Conservation (phyloP, 169 alveolate species). For the Plasmodium cynomolgi region DNA sequence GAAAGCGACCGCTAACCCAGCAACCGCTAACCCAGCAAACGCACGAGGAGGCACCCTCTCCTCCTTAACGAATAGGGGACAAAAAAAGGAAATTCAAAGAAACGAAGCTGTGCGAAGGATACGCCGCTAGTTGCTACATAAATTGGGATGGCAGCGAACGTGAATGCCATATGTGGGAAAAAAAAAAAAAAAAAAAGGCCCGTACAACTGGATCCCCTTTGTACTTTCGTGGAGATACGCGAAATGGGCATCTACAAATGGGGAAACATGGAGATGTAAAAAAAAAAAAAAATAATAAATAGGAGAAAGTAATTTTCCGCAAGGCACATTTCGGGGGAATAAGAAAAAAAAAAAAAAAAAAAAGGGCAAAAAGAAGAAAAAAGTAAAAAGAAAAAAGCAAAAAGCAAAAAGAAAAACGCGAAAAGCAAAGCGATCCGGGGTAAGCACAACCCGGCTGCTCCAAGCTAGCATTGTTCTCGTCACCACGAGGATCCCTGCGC, state of each 20-base stretch:
- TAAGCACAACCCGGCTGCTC: neutral
- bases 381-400: neutral
- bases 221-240: neutral
- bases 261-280: neutral
- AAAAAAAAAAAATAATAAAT: no score
- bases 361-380: no score
- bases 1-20: neutral
- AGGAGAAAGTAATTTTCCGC: neutral
- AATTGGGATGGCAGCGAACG: neutral
- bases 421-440: neutral
- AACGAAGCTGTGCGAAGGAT: neutral
- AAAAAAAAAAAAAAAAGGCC: neutral
- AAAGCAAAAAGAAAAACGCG: neutral
- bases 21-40: neutral
- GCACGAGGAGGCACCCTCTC: neutral
- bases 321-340: neutral
- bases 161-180: neutral
- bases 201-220: neutral
- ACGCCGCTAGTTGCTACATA: neutral
- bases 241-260: neutral
- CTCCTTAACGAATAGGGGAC: neutral
- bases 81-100: neutral
- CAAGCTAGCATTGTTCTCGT: neutral
- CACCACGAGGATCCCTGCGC: neutral
- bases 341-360: no score